Evolutionary conservation across 2,329 filamentous ascomycete species (phyloP).

Genomic region (Calonectria crousiana): DNA sequence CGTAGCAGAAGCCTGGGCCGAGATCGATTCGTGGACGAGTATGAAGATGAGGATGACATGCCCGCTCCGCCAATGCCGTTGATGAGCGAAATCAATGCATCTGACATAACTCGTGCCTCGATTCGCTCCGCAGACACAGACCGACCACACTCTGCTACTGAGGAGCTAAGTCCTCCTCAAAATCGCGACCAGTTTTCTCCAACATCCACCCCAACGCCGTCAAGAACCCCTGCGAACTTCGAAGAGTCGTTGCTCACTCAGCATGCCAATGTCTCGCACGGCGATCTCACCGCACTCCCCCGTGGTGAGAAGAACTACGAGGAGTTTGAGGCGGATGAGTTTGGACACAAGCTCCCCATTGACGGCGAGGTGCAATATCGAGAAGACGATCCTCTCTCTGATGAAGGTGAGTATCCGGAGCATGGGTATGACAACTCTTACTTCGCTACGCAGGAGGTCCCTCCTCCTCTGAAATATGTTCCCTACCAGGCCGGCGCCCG

Average conservation of each 20-base stretch:
- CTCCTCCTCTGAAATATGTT: conserved; percentile 74
- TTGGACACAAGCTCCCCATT: conserved; percentile 55
- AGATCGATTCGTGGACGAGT: conserved; percentile 62
- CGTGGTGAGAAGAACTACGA: conserved; percentile 58
- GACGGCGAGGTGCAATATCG: conserved; percentile 61
- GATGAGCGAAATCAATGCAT: conserved; percentile 86
- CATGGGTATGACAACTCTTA: conserved; percentile 59
- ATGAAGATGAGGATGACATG: conserved; percentile 63
- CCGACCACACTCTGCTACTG: conserved; percentile 76
- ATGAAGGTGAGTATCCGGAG: conserved; percentile 55
- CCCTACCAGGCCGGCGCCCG: conserved; percentile 77
- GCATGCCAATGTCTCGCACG: conserved; percentile 73
- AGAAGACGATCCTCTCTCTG: conserved; percentile 49
- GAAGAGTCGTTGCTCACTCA: conserved; percentile 75
- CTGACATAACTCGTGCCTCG: conserved; percentile 88
- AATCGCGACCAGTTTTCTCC: conserved; percentile 71
- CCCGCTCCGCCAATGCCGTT: conserved; percentile 84
- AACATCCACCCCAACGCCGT: conserved; percentile 73
- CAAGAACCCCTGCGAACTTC: conserved; percentile 64
- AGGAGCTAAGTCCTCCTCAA: conserved; percentile 70
- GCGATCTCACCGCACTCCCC: conserved; percentile 68
- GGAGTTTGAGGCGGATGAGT: conserved; percentile 62
- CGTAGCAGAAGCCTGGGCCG: conserved; percentile 58
- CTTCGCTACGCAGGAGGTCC: conserved; percentile 72
- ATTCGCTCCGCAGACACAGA: conserved; percentile 87